Base-by-base conservation (phyloP, 106 monocot species). In the Xerophyta viscosa region DNA sequence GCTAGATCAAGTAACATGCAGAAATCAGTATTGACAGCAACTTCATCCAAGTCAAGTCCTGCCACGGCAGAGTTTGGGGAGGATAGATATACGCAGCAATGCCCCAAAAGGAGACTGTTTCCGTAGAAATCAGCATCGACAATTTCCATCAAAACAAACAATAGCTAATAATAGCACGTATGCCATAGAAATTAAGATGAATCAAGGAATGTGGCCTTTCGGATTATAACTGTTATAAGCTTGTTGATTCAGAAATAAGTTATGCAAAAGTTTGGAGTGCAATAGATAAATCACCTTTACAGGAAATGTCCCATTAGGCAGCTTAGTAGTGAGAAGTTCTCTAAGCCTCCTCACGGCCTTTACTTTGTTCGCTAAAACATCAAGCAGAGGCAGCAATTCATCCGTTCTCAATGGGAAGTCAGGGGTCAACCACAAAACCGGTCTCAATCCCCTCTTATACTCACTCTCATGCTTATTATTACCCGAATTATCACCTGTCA, bases 301-400 rank as follows among this genome's bases (percentile, higher is more conserved):
- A 30, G 96, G 96, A 65, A 98, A 98, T 52, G 89, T 89, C 41
- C 96, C 96, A n/a, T 69, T 77, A 52, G 96, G 96, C 13, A 98
- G 47, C 58, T 82, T 98, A 27, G 89, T 89, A 27, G 96, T 82
- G 37, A 98, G 69, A 47, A 98, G 74, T 59, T 98, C 96, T 65
- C 96, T 85, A 8, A 98, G 76, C 68, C 96, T 78, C 68, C 89
- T 78, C 37, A 98, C 69, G 29, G 96, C 89, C 71, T 98, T 98
- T 28, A 98, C 96, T 67, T 98, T 98, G 55, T 86, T 86, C 8
- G 89, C 96, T 50, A 98, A 68, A 31, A 98, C 76, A 67, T 98
- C 96, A 61, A 98, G 89, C 53, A 98, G 31, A 5, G 96, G 96
- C 33, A 98, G 62, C 29, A 98, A 73, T 48, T 98, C 96, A 12